Conservation (phyloP, 805 yeast genomes). For the Pichia sporocuriosa region DNA sequence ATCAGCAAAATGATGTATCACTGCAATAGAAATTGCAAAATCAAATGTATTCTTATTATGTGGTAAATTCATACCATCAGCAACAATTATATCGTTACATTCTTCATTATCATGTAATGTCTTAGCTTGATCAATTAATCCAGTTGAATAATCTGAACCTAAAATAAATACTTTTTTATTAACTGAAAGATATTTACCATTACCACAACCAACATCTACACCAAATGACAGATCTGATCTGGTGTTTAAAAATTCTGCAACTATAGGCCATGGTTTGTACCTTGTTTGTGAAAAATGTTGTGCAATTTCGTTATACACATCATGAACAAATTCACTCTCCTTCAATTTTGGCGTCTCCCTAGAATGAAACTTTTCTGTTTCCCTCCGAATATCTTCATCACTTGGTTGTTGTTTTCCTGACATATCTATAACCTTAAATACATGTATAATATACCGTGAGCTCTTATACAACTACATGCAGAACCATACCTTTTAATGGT, state of each 20-base stretch:
- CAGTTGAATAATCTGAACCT: constrained; percentile 71
- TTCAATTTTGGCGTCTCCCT: constrained; percentile 42
- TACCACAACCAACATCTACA: constrained; percentile 94
- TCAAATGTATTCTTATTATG: constrained; percentile 44
- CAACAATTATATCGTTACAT: constrained; percentile 54
- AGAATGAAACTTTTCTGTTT: constrained; percentile 25
- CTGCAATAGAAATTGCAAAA: constrained; percentile 93
- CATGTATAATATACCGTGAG: too few species aligned
- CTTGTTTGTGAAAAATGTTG: constrained; percentile 88
- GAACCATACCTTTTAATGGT: too few species aligned
- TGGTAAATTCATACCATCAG: constrained; percentile 73
- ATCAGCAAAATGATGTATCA: constrained; percentile 92
- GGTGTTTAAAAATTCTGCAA: constrained; percentile 54
- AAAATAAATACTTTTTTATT: constrained; percentile 62
- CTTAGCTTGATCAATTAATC: constrained; percentile 58
- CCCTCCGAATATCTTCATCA: constrained; percentile 23
- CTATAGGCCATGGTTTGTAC: constrained; percentile 97
- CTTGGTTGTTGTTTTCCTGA: constrained; percentile 29
- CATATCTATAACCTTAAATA: too few species aligned
- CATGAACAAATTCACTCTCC: constrained; percentile 79
- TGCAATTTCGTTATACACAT: constrained; percentile 91
- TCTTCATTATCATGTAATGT: constrained; percentile 26
- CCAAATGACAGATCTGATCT: constrained; percentile 60
- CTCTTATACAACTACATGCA: too few species aligned
- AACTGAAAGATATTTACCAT: constrained; percentile 81